Evolutionary conservation across 495 filamentous ascomycete genomes (phyloP), one percentile per base, ranked within the genome.

Genomic region (Neurospora sp.): DNA sequence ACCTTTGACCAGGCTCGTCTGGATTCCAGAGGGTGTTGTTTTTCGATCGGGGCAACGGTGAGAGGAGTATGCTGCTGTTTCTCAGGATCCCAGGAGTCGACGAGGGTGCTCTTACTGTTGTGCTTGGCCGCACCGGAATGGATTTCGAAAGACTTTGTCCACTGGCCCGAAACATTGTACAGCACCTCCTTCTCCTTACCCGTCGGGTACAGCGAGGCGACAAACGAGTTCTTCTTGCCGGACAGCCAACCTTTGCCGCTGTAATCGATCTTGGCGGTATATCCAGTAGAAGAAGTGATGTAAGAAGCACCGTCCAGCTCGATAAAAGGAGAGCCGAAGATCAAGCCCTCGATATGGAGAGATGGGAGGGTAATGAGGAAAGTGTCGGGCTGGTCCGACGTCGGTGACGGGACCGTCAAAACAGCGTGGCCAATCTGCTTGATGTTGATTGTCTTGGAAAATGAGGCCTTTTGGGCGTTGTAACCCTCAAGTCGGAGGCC

Each of bases 401-500:
- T 83, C 34, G 86, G 84, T 37, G 83, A 82, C 69, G 93, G 92
- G 71, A 97, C 82, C 37, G 92, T 90, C 70, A 94, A 88, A 24
- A 96, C 83, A n/a, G 95, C 94, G 78, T 98, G 95, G 71, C 96
- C 96, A 81, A 98, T 92, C 85, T 98, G 95, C 83, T 96, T 96
- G 79, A 99, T 91, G 76, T 95, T 90, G 81, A 99, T 98, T 13
- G 95, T 96, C 70, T 91, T 90, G 39, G 91, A 92, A 80, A 98
- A 97, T 31, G 91, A 94, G 8, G 94, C 96, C 81, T 97, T 98
- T 78, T 98, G 96, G n/a, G 92, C 96, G 76, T 98, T 97, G 84
- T 98, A 97, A 72, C 96, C 96, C 87, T 97, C 90, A 4, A 99
- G 86, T 83, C 92, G 90, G 39, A 99, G 88, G 40, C 93, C 92